Evolutionary conservation across 805 yeast genomes (phyloP), one percentile per base, ranked within the genome.

Genomic region (Zygoascus bituminiphila): DNA sequence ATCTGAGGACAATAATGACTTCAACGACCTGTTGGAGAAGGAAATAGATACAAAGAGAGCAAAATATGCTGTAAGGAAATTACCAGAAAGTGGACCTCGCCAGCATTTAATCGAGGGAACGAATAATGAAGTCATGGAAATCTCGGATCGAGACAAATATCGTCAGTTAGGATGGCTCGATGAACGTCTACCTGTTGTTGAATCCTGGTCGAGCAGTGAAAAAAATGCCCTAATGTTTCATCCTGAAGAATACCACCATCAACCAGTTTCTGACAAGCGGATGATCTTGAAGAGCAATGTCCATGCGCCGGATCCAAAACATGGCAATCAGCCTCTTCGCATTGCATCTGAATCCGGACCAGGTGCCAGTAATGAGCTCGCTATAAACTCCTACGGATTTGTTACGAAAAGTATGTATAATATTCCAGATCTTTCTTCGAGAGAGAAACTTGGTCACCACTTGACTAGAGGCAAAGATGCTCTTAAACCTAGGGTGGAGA

Each of bases 1-100:
- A 1, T 60, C 65, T 1, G 65, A 62, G 42, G 65, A 62, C 40
- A 61, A 62, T 44, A 60, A 53, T 17, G 60, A 63, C 21, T 61
- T 61, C 42, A 52, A 54, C 26, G 40, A 49, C 17, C 45, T 61
- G 6, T 45, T 61, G 15, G 63, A 59, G 20, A 41, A 45, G 24
- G 50, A 54, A 22, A 55, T 54, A 20, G 51, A 50, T 9, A 19
- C 37, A 20, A 57, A 51, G 23, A 41, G 59, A 15, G 51, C 50
- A 19, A 49, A 49, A 31, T n/a, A n/a, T n/a, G n/a, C n/a, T n/a
- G n/a, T n/a, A n/a, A n/a, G n/a, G n/a, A 12, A 12, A 29, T 7
- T 7, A 7, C 9, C 15, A 7, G 4, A 4, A 4, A 4, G 33
- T 29, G 9, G 9, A 6, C 4, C 3, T 4, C 4, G n/a, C 10